Conservation (phyloP, 2,329 filamentous ascomycete genomes). For the Neofusicoccum parvum region DNA sequence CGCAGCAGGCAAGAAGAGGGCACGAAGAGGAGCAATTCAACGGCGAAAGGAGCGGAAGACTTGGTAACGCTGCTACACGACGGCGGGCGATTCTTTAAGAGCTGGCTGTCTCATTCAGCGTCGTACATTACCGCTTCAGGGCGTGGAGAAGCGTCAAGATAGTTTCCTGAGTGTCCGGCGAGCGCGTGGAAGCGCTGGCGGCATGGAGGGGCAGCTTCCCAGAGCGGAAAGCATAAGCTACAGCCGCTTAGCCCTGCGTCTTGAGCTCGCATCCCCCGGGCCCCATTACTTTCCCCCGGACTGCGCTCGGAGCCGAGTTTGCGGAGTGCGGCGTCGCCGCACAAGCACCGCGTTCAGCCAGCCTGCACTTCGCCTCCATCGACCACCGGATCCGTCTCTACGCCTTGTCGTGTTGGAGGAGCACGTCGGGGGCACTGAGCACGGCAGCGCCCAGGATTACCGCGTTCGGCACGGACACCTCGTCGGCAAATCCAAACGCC, state of each 20-base stretch:
- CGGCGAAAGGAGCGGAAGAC: background rate
- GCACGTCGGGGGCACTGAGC: background rate
- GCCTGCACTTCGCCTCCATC: background rate
- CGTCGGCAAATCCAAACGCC: background rate
- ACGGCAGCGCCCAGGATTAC: background rate
- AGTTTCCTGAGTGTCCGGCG: background rate
- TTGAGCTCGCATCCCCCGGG: background rate
- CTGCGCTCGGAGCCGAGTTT: background rate
- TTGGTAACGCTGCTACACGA: background rate
- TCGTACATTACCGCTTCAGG: slow-evolving; percentile 14
- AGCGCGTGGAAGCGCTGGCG: background rate
- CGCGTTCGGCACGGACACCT: background rate
- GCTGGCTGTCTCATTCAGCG: background rate
- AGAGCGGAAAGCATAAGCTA: slow-evolving; percentile 1
- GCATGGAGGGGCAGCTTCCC: slow-evolving; percentile 10
- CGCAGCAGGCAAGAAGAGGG: background rate
- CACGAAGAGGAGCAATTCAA: background rate
- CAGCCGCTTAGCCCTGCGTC: background rate
- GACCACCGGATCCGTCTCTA: background rate
- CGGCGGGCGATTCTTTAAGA: background rate
- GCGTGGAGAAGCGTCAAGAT: slow-evolving; percentile 7
- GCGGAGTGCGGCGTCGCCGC: background rate
- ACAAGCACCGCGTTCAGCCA: background rate
- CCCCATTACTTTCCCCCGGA: background rate
- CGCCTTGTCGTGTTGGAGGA: background rate